phyloP scores from a whole-genome alignment of 2,329 filamentous ascomycete genomes.

The Fusarium sp. region DNA sequence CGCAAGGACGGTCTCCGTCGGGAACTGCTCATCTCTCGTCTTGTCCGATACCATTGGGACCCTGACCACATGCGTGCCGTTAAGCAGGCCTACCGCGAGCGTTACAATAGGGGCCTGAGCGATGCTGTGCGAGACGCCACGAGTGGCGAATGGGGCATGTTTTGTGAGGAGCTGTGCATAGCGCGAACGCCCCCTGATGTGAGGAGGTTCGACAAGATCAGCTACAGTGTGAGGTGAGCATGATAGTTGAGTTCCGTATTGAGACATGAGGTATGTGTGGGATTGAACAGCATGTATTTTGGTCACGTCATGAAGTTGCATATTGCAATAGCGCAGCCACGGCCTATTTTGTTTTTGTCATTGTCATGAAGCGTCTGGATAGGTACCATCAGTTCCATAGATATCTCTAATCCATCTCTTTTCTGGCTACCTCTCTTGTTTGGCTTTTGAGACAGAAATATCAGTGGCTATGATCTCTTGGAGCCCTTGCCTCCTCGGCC shows the following conservation, averaged over 20 bases:
- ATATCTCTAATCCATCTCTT: constrained; percentile 17
- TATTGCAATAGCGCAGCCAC: constrained; percentile 14
- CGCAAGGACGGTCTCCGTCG: constrained; percentile 78
- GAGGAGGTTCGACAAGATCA: constrained; percentile 59
- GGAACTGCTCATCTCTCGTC: constrained; percentile 86
- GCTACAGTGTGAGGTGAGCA: constrained; percentile 23
- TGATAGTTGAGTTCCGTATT: constrained; percentile 5
- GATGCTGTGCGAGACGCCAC: constrained; percentile 83
- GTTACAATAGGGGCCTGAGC: constrained; percentile 80
- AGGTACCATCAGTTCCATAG: constrained; percentile 15
- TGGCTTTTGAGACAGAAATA: background rate
- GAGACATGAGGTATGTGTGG: constrained; percentile 8
- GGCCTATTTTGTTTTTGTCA: constrained; percentile 18
- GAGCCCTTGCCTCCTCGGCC: constrained; percentile 55
- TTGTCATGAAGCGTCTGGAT: constrained; percentile 11
- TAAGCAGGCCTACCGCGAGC: constrained; percentile 81
- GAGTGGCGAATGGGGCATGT: constrained; percentile 79
- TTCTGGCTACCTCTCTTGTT: background rate
- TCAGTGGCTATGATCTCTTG: constrained; percentile 49
- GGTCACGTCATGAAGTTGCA: constrained; percentile 6
- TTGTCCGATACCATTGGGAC: constrained; percentile 95
- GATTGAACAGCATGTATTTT: constrained; percentile 2
- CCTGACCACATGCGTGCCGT: constrained; percentile 81
- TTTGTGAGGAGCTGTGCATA: constrained; percentile 77
- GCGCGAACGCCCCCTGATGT: constrained; percentile 70